These are phyloP conservation scores for Colletotrichum sojae DNA, from an alignment of 2,329 filamentous ascomycete species.

Conservation along the genomic window DNA sequence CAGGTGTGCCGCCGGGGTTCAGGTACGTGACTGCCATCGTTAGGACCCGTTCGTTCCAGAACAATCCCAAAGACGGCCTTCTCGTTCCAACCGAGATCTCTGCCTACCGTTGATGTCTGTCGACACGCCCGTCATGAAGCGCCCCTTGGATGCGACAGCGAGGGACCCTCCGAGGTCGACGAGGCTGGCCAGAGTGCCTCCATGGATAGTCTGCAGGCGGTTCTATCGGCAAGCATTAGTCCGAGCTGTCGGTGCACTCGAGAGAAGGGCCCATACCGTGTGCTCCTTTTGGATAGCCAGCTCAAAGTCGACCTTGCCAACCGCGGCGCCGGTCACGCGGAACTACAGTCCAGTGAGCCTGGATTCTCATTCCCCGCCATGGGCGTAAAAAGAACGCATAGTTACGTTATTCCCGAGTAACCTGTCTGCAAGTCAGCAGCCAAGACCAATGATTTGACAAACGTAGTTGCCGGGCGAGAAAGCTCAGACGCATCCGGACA, in stretches of 20 bases:
- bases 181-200: conserved; percentile 84
- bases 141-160: conserved; percentile 74
- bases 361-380: fast-evolving
- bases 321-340: conserved; percentile 73
- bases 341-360: conserved; percentile 63
- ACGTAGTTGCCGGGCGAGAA: not conserved
- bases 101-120: conserved; percentile 73
- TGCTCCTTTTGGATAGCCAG: conserved; percentile 82
- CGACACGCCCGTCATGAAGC: conserved; percentile 75
- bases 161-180: conserved; percentile 77
- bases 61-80: no score
- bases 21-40: conserved; percentile 71
- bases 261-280: conserved; percentile 67
- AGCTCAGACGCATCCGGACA: not conserved
- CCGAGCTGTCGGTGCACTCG: no score
- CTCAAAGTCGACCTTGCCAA: conserved; percentile 82
- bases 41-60: conserved; percentile 20
- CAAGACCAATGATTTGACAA: not conserved
- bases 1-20: conserved; percentile 69
- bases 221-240: conserved; percentile 65
- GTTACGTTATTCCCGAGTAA: conserved; percentile 58
- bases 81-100: not conserved
- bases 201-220: conserved; percentile 81
- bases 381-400: conserved; percentile 21
- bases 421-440: conserved; percentile 43